Base-by-base conservation (phyloP, 1,284 basidiomycete genomes). In the Exobasidium rhododendri region DNA sequence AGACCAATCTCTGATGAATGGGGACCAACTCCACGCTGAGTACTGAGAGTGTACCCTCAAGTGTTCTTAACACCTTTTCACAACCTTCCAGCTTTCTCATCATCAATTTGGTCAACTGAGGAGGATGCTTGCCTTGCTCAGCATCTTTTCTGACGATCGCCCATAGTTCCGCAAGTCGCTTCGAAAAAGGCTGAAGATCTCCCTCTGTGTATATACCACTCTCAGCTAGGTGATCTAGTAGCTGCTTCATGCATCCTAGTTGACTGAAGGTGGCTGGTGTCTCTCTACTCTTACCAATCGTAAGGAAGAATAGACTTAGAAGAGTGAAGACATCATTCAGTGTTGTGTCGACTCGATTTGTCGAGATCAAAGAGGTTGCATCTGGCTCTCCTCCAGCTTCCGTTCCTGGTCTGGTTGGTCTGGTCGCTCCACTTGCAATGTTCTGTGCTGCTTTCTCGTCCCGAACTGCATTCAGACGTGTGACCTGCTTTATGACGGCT, bases 401-500 rank as follows among this genome's bases (percentile, higher is more conserved):
- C n/a, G 24, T 32, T 17, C 60, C 60, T 45, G 22, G 6, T 50
- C 54, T 30, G 22, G 47, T 31, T 22, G 60, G 40, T n/a, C 51
- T 59, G 14, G 63, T 63, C 20, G 35, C 40, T 14, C 28, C 59
- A 54, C 14, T 58, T 49, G n/a, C 51, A 46, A 24, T 53, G 46
- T 49, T 64, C 7, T 40, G 7, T 46, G 51, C 67, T 47, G 69
- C 66, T 52, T 61, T 67, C 79, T 78, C 80, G 75, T 96, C 91
- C 62, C 94, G 87, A 57, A 97, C 88, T 68, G 90, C 88, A 81
- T 97, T 97, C 57, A 98, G 83, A 75, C 87, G 91, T 30, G 90
- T 93, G 63, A 97, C 89, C 85, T 97, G 93, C 80, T 94, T 94
- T 68, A 97, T 90, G 66, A 96, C 91, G 5, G 89, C 86, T 71